Evolutionary conservation across 139 green algal genomes (phyloP), one percentile per base, ranked within the genome.

Genomic region (Tetratostichococcus sp.): DNA sequence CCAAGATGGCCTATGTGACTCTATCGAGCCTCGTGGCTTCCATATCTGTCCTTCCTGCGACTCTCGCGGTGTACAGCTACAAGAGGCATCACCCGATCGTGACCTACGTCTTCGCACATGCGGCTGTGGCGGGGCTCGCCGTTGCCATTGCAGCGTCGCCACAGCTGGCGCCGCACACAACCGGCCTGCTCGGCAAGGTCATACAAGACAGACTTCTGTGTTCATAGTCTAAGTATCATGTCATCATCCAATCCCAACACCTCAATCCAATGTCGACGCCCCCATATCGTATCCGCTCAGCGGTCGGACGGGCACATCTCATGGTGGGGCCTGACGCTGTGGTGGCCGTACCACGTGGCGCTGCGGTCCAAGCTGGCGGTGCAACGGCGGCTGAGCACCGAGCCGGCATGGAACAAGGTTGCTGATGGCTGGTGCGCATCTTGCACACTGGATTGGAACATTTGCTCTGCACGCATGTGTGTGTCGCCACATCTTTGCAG

Each of bases 261-360:
- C 4, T 23, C 30, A 6, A 25, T 34, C 17, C 50, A 50, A 1
- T 5, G 35, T 50, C 39, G 39, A 50, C 39, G 39, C 39, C 6
- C 39, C 39, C 8, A 6, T 11, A 50, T 11, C 11, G 39, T 50
- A 11, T 50, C 6, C 39, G 11, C 39, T 4, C 79, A 83, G 69
- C n/a, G 67, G 0, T 2, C 65, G 34, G 67, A 83, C 23, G 82
- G 84, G 26, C 62, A 17, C 11, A 88, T 90, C 30, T 31, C 66
- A 31, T 77, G 66, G 19, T 50, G 80, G 33, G 69, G 50, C n/a
- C 69, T 82, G 66, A 21, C 69, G 6, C 57, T 87, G 16, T 75
- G 86, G 3, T 85, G 79, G 80, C 87, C 86, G 1, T 92, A 92
- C 77, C 86, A 91, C 68, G 35, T 83, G 0, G 80, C 71, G 1